Evolutionary conservation across 2,329 filamentous ascomycete genomes (phyloP), one percentile per base, ranked within the genome.

Genomic region (Claviceps humidiphila): DNA sequence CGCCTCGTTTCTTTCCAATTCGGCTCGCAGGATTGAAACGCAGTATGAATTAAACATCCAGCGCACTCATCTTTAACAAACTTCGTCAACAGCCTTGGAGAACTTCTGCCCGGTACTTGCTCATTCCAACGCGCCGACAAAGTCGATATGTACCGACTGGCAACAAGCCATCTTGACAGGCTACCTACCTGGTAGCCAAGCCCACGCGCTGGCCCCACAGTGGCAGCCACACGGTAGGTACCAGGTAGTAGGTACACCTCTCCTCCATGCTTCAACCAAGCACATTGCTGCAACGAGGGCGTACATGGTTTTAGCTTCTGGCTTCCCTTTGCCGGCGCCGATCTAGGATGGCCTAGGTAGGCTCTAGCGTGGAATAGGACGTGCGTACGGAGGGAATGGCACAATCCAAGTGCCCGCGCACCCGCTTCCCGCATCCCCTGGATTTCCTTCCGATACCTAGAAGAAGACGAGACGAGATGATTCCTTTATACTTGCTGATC

Each of bases 311-410:
- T 17, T 42, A 16, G 38, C 13, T 16, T 39, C 38, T 39, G 38
- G 38, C 14, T 42, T 30, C 22, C 55, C 55, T 57, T 56, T 59
- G 57, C 53, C 50, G 54, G 54, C 49, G 51, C 53, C 56, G 57
- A 59, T 58, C 60, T 54, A 55, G 61, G 62, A 58, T 58, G 3
- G 53, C 53, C 63, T 61, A 52, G 61, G 61, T 61, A 11, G 11
- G 13, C 17, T 43, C 20, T 43, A 43, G 44, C 44, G 57, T 44
- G 54, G 56, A 45, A 50, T 34, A 34, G 30, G 30, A 34, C 30
- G 9, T 34, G 30, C 30, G 30, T 34, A 34, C 30, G 30, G 30
- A 34, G 30, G 30, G 30, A 34, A 37, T 51, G 48, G 26, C 53
- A 53, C 45, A 44, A 45, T 40, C 43, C 53, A 39, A n/a, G 39